Evolutionary conservation across 805 yeast genomes (phyloP), one percentile per base, ranked within the genome.

Genomic region (Nakazawaea anatomiae): DNA sequence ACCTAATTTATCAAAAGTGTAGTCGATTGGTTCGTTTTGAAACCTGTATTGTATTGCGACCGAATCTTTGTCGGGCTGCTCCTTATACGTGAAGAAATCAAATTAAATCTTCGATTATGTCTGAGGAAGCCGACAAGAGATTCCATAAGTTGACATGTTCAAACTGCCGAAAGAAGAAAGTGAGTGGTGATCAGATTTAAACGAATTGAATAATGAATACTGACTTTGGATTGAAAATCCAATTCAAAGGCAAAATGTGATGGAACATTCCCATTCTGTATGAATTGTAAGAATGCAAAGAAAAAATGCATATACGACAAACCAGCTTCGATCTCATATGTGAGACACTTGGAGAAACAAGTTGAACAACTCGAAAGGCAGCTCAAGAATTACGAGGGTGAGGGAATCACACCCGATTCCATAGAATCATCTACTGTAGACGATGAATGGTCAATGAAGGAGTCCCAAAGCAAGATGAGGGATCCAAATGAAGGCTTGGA

Each of bases 271-370:
- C 58, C 60, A 6, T 38, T 43, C 27, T 57, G 60, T 47, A 14
- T 52, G 35, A 42, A 51, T 28, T 57, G 60, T 51, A 51, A 47
- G 43, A 44, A 32, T 31, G 14, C 46, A 14, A 56, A 50, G 35
- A 54, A 55, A 31, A 50, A 44, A 34, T 57, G 60, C 36, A 39
- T 48, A 12, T 57, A 57, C 30, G 60, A 57, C 39, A 57, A 57
- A 38, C 57, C 60, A 12, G 60, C 60, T 12, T 57, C 60, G 12
- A 53, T 57, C 8, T 43, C 60, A 3, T 57, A 57, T 46, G 60
- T 55, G 12, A 40, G 60, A 11, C 55, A 56, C 32, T 45, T 57
- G 42, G 58, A 57, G 40, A 44, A 39, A 11, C 50, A 54, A 31
- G 46, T 57, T 12, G 55, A 53, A 12, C 18, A n/a, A 18, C 34